Percentiles rank a stretch among this genome's conserved stretches.
These are phyloP conservation scores for Acanthamoeba castellanii DNA, from an alignment of 208 protist genomes.

Conservation along the genomic window DNA sequence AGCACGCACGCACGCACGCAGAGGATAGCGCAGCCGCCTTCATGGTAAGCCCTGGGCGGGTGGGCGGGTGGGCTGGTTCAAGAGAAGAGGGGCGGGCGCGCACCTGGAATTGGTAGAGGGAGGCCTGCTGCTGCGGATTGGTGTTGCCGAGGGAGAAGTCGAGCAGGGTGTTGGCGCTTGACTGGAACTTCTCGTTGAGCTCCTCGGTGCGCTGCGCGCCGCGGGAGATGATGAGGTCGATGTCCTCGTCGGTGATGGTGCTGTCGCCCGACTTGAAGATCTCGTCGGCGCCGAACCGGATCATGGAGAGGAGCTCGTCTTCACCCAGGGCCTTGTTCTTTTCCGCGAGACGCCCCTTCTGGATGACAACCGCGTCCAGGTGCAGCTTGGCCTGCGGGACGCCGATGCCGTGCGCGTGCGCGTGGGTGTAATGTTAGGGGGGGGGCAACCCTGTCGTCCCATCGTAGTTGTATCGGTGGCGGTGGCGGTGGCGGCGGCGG, in stretches of 20 bases:
- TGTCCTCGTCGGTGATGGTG: slow-evolving; percentile 97
- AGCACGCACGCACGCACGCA: no score
- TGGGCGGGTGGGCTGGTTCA: no score
- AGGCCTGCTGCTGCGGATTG: neutral
- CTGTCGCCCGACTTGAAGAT: slow-evolving; percentile 93
- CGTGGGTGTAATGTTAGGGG: no score
- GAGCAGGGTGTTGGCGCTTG: neutral
- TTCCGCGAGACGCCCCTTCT: neutral
- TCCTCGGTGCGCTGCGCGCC: slow-evolving; percentile 93
- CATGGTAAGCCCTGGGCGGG: no score
- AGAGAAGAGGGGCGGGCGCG: neutral
- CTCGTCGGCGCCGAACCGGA: slow-evolving; percentile 98
- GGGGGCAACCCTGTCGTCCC: no score
- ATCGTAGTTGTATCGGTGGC: no score
- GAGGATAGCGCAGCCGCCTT: no score
- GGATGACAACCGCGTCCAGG: neutral
- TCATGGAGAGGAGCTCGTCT: slow-evolving; percentile 97
- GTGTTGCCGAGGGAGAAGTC: neutral
- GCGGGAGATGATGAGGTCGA: slow-evolving; percentile 96
- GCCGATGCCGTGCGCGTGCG: no score
- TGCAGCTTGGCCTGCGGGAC: neutral
- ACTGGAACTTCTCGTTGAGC: slow-evolving; percentile 89
- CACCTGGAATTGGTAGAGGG: neutral
- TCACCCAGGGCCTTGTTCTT: slow-evolving; percentile 89
- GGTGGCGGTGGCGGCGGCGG: no score